Conservation (phyloP, 176 grass and related monocot species). For the Thalia dealbata region DNA sequence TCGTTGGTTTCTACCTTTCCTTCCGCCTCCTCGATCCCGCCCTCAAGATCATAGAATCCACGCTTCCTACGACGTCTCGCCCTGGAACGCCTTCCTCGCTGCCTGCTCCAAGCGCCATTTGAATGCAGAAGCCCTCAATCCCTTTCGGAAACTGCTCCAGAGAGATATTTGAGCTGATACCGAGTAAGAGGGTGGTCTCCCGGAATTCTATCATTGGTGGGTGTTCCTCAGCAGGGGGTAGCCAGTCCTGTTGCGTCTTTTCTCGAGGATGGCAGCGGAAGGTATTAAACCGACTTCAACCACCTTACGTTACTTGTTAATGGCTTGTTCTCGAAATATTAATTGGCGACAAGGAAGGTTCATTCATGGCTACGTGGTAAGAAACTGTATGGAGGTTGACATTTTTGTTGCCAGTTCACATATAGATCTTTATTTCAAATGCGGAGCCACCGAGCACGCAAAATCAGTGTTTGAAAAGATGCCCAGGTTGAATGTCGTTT, state of each 20-base stretch:
- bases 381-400: constrained; percentile 11
- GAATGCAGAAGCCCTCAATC: constrained; percentile 3
- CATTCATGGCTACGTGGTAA: constrained; percentile 18
- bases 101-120: constrained; percentile 18
- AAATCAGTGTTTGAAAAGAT: constrained; percentile 12
- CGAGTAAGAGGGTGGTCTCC: constrained; percentile 12
- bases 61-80: constrained; percentile 6
- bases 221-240: constrained; percentile 19
- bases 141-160: constrained; percentile 14
- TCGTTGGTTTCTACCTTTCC: constrained; percentile 26
- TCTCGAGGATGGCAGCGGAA: constrained; percentile 7
- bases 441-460: not conserved
- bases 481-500: constrained; percentile 17
- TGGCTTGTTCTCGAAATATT: constrained; percentile 20
- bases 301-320: constrained; percentile 15
- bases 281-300: constrained; percentile 16
- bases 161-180: constrained; percentile 21
- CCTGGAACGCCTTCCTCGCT: constrained; percentile 21
- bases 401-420: constrained; percentile 17
- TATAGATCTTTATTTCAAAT: constrained; percentile 23
- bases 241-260: constrained; percentile 6
- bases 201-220: constrained; percentile 28
- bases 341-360: constrained; percentile 9
- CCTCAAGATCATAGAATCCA: constrained; percentile 9
- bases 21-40: constrained; percentile 8